A percentile compares a stretch with the other conserved stretches of the same genome.
These are phyloP conservation scores for Magnolia kwangsiensis DNA, from an alignment of 164 flowering plant genomes.

Conservation along the genomic window DNA sequence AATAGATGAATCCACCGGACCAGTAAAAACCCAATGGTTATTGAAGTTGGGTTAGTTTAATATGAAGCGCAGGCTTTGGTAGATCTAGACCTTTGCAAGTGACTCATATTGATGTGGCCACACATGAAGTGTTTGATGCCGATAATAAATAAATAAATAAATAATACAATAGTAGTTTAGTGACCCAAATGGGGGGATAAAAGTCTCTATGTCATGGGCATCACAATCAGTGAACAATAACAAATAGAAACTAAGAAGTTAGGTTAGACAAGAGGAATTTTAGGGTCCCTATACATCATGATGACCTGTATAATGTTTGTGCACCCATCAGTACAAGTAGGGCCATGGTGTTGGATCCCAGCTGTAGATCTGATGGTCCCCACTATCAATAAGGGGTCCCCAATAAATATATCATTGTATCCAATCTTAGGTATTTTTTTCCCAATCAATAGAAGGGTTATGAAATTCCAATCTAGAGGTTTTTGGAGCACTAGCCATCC, in stretches of 20 bases:
- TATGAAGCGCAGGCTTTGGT: neutral
- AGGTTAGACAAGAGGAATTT: neutral
- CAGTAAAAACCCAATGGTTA: neutral
- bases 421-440: too few species aligned
- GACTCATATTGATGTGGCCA: neutral
- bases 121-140: neutral
- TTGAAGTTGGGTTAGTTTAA: neutral
- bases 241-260: neutral
- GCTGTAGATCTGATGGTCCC: too few species aligned
- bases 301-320: neutral
- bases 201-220: neutral
- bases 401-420: too few species aligned
- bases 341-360: neutral
- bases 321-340: neutral
- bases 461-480: neutral
- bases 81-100: neutral
- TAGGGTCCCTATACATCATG: too few species aligned
- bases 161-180: neutral
- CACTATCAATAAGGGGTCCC: too few species aligned
- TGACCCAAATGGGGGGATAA: neutral
- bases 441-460: too few species aligned
- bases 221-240: neutral
- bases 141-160: neutral
- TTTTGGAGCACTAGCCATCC: neutral
- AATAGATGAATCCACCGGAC: neutral